phyloP scores from a whole-genome alignment of 805 yeast genomes.

The Candida sithepensis region DNA sequence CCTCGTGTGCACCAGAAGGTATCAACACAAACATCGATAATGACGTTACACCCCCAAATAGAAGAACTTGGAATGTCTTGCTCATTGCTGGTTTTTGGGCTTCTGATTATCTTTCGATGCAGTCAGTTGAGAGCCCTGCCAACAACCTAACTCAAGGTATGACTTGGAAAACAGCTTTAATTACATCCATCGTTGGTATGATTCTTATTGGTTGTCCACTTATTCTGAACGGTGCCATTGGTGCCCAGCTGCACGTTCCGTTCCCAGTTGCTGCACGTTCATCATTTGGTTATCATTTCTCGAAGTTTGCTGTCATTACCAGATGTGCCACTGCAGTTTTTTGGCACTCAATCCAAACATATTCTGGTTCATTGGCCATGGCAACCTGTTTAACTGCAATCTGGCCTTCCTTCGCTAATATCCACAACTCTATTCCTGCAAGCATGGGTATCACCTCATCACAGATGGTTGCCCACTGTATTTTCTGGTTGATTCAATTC shows the following conservation, averaged over 20 bases:
- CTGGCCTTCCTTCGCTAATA: conserved; percentile 26
- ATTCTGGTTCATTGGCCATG: conserved; percentile 27
- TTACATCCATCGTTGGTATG: conserved; percentile 20
- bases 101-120: conserved; percentile 24
- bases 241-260: conserved; percentile 34
- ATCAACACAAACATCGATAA: conserved; percentile 15
- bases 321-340: conserved; percentile 32
- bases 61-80: conserved; percentile 23
- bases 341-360: conserved; percentile 27
- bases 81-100: conserved; percentile 25
- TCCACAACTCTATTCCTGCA: conserved; percentile 25
- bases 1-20: conserved; percentile 19
- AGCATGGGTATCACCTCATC: conserved; percentile 27
- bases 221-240: conserved; percentile 29
- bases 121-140: conserved; percentile 21
- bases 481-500: conserved; percentile 30
- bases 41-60: conserved; percentile 21
- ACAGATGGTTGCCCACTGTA: conserved; percentile 30
- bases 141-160: conserved; percentile 14
- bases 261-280: conserved; percentile 34
- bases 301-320: conserved; percentile 28
- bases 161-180: conserved; percentile 20
- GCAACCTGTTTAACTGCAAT: conserved; percentile 26
- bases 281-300: conserved; percentile 31
- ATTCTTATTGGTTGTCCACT: conserved; percentile 18